These are phyloP conservation scores for Pilaira anomala DNA, from an alignment of 192 early-diverging fungal species.

Conservation along the genomic window DNA sequence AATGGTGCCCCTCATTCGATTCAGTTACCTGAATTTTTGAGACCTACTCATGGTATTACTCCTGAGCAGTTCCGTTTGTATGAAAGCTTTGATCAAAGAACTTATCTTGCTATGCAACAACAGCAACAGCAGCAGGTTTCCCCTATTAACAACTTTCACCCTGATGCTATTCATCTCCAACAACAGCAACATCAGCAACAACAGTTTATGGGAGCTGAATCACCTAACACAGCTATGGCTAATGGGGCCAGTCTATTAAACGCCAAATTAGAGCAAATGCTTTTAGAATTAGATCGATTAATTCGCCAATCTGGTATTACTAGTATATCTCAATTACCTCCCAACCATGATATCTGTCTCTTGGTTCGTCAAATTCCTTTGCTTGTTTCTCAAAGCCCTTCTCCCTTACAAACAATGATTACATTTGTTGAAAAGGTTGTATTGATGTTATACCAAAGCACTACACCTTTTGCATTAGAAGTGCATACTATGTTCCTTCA, in stretches of 20 bases:
- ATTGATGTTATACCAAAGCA: conserved; percentile 72
- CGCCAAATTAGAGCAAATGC: conserved; percentile 15
- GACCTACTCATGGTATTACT: conserved; percentile 16
- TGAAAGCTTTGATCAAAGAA: conserved; percentile 19
- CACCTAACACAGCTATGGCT: background rate
- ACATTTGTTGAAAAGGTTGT: conserved; percentile 86
- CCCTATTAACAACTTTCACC: conserved; percentile 3
- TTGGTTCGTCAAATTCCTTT: conserved; percentile 70
- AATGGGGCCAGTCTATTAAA: background rate
- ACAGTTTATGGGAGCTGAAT: conserved; percentile 3
- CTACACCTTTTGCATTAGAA: conserved; percentile 69
- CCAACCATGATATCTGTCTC: conserved; percentile 73
- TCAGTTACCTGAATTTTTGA: conserved; percentile 19
- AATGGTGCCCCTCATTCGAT: conserved; percentile 8
- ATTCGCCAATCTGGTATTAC: conserved; percentile 50
- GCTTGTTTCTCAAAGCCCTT: conserved; percentile 60
- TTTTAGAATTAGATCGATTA: conserved; percentile 75
- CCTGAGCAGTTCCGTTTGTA: conserved; percentile 19
- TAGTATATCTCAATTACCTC: conserved; percentile 62
- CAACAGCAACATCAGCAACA: conserved; percentile 1
- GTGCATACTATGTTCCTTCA: conserved; percentile 79
- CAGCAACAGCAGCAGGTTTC: conserved; percentile 1
- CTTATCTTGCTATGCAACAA: background rate
- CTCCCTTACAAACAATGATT: conserved; percentile 72
- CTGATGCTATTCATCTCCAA: background rate